Base-by-base conservation (phyloP, 139 green algal species). In the Dunaliella primolecta region DNA sequence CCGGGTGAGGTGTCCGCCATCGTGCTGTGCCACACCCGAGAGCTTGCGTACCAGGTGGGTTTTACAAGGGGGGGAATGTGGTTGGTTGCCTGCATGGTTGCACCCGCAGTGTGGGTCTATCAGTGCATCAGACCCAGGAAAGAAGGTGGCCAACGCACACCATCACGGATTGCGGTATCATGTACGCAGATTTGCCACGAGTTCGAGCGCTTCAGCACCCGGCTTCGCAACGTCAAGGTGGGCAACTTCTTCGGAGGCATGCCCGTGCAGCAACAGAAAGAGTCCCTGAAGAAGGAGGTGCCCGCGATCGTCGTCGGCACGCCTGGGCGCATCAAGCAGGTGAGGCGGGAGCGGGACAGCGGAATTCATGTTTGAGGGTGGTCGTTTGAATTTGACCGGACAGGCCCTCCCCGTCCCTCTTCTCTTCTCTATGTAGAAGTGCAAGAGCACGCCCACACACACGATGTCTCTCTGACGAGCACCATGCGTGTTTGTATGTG, bases 1-100 rank as follows among this genome's bases (percentile, higher is more conserved):
- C 87, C 88, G 3, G 88, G 89, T 24, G 89, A 98, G 84, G 93
- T 98, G 23, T 35, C 87, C 88, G 96, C 95, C 24, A 75, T 99
- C 29, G 89, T 99, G 31, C 89, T 99, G 74, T 98, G 96, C 90
- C 97, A 99, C 95, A 99, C 97, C 0, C 92, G 97, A n/a, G 97
- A 99, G 92, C 93, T 99, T 64, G 97, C 97, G 29, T 99, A 94
- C 89, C 97, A 99, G 94, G 93, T 95, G 35, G 2, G 86, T 81
- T 24, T 55, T 36, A 35, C n/a, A n/a, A n/a, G 75, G 75, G 2
- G 20, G 75, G 75, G 31, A 2, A 37, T 83, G 2, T 32, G 34
- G 34, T 35, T 24, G 75, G 27, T 80, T 80, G 23, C n/a, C 75
- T 21, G 11, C 23, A 21, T 36, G 75, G 23, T 80, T 80, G 57